These are phyloP conservation scores for Helicostylum pulchrum DNA, from an alignment of 192 early-diverging fungal species.

Conservation along the genomic window DNA sequence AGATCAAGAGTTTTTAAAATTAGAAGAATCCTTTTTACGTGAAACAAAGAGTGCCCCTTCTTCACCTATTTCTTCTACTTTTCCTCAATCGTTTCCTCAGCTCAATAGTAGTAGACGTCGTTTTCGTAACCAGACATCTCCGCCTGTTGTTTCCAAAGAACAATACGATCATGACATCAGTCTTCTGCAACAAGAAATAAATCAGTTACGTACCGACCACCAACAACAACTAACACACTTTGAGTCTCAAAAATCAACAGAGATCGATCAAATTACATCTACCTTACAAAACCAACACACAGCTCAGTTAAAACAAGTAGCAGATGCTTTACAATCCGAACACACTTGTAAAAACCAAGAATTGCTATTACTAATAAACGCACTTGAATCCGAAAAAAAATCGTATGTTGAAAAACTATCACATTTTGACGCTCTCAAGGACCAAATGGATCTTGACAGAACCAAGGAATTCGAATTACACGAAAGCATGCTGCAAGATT, in stretches of 20 bases:
- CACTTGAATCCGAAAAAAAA: no score
- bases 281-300: neutral
- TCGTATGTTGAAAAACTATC: neutral
- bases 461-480: neutral
- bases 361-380: neutral
- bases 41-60: slow-evolving; percentile 8
- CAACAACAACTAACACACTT: neutral
- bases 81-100: neutral
- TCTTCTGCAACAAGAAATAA: neutral
- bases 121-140: neutral
- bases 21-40: neutral
- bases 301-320: neutral
- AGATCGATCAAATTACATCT: neutral
- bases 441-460: neutral
- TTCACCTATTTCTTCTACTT: neutral
- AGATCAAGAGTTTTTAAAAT: neutral
- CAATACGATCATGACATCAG: no score
- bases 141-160: no score
- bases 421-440: slow-evolving; percentile 4
- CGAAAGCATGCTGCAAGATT: neutral
- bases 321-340: neutral
- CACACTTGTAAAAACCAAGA: neutral
- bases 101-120: no score
- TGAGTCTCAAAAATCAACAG: neutral
- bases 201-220: neutral